Conservation (phyloP, 2,329 filamentous ascomycete species). For the Colletotrichum sp. region DNA sequence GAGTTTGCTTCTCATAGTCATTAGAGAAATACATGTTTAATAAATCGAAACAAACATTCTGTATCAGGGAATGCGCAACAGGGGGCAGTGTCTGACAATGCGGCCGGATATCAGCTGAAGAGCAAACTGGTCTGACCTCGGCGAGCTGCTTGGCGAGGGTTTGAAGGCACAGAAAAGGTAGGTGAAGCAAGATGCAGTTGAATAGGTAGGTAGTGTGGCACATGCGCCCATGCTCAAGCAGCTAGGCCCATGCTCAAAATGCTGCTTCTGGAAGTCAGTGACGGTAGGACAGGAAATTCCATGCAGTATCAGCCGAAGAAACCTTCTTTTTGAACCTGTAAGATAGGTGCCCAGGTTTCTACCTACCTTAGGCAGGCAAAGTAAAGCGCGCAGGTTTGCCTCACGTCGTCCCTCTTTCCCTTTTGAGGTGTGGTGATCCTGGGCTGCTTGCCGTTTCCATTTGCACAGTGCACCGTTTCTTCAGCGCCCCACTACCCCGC, state of each 20-base stretch:
- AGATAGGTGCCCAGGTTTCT: neutral
- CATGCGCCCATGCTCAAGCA: neutral
- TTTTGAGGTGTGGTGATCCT: neutral
- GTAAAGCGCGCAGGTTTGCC: neutral
- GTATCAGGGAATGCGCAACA: neutral
- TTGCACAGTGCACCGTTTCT: neutral
- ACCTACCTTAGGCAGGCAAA: neutral
- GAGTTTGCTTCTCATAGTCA: neutral
- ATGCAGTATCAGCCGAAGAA: neutral
- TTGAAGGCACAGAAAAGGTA: neutral
- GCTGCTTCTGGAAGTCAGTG: neutral
- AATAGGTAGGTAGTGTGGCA: neutral
- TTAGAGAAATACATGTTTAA: neutral
- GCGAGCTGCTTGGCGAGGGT: neutral
- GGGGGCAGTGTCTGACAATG: neutral
- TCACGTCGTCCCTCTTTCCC: neutral
- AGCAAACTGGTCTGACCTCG: neutral
- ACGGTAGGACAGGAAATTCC: neutral
- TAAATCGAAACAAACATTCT: neutral
- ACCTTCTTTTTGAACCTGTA: neutral
- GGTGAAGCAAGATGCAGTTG: neutral
- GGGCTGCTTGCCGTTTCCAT: neutral
- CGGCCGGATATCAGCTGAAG: neutral
- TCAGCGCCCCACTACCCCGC: conserved; percentile 21
- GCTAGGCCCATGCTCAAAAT: neutral